Percentiles rank a stretch among this genome's conserved stretches.
phyloP scores from a whole-genome alignment of 208 protist genomes.

The Plasmodiophora brassicae region DNA sequence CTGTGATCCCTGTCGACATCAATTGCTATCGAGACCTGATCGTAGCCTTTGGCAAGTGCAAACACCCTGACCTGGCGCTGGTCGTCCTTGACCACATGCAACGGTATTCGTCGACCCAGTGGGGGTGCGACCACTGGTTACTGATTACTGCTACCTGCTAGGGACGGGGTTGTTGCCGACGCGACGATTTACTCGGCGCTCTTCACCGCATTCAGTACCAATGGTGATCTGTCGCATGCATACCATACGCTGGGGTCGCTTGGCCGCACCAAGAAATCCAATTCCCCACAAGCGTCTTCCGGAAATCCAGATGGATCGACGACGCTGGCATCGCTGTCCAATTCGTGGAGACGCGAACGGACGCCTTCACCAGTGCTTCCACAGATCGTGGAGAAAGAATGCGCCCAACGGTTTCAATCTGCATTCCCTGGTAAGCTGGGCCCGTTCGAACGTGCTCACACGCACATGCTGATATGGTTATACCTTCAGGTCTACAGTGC shows the following conservation, averaged over 20 bases:
- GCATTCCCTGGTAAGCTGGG: background rate
- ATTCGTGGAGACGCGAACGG: background rate
- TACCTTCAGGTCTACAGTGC: background rate
- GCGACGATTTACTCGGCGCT: constrained; percentile 10
- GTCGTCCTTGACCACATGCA: constrained; percentile 17
- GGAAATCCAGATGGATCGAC: background rate
- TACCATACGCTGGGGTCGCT: constrained; percentile 5
- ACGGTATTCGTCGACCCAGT: background rate
- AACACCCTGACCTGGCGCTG: background rate
- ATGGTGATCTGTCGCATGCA: constrained; percentile 23
- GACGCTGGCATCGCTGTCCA: background rate
- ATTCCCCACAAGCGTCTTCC: too few species aligned
- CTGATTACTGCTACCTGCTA: background rate
- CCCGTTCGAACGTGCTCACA: background rate
- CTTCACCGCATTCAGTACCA: constrained; percentile 21
- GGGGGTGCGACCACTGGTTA: background rate
- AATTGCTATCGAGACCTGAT: background rate
- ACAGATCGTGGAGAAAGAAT: background rate
- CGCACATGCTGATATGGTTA: background rate
- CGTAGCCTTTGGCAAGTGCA: background rate
- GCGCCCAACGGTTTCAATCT: background rate
- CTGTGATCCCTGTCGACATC: background rate
- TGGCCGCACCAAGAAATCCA: background rate
- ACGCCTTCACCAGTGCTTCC: background rate
- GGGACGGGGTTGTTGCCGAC: constrained; percentile 18